Percentiles rank a stretch among this genome's conserved stretches.
Evolutionary conservation across 106 monocot genomes (phyloP).

Genomic region (Dioscorea alata): DNA sequence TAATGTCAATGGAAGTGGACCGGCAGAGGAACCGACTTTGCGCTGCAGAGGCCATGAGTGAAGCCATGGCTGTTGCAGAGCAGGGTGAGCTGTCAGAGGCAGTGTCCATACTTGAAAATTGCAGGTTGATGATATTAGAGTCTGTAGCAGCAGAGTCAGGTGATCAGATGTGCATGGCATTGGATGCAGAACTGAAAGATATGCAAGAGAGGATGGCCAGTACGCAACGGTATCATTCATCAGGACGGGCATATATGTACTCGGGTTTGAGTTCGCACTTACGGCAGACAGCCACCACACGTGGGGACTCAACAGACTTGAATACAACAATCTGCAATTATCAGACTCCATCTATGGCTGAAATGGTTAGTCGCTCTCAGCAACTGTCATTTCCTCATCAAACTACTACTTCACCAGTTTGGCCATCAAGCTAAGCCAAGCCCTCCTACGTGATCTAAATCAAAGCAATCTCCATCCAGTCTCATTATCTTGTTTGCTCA

Average conservation of each 20-base stretch:
- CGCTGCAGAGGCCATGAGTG: slow-evolving; percentile 76
- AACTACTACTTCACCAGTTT: not conserved
- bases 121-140: slow-evolving; percentile 29
- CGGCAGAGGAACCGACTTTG: slow-evolving; percentile 67
- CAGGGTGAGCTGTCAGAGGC: slow-evolving; percentile 53
- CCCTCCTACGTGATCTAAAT: not conserved
- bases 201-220: slow-evolving; percentile 93
- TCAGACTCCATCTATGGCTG: slow-evolving; percentile 85
- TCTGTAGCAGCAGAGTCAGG: slow-evolving; percentile 38
- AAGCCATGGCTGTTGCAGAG: slow-evolving; percentile 66
- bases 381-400: slow-evolving; percentile 7
- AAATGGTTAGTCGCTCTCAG: slow-evolving; percentile 80
- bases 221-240: slow-evolving; percentile 60
- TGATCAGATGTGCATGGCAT: slow-evolving; percentile 44
- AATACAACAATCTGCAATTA: slow-evolving; percentile 44
- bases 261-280: slow-evolving; percentile 94
- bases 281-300: slow-evolving; percentile 87
- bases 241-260: slow-evolving; percentile 84
- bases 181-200: slow-evolving; percentile 77
- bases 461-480: not conserved
- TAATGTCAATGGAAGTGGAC: slow-evolving; percentile 75
- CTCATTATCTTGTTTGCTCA: not conserved
- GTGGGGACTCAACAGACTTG: slow-evolving; percentile 75
- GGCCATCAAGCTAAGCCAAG: not conserved
- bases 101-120: slow-evolving; percentile 45